Base-by-base conservation (phyloP, 345 rosid species). In the Salix viminalis region DNA sequence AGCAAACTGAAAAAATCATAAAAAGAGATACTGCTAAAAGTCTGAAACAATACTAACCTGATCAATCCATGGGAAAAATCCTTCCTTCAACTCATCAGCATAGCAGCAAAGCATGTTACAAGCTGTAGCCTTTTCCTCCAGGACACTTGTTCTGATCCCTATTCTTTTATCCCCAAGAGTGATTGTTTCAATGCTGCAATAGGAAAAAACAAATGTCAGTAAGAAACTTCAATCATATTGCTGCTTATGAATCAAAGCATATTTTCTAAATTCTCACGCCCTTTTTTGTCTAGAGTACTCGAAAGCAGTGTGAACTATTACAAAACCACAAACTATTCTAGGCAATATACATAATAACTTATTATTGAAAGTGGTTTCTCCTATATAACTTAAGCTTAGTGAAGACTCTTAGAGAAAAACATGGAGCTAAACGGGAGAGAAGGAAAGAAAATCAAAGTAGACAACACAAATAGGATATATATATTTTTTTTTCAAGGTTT, bases 21-120 rank as follows among this genome's bases (percentile, higher is more conserved):
- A n/a, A 11, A 74, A 1, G 52, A 67, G 58, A 24, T 46, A 54
- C n/a, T 32, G 39, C n/a, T 77, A 71, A 74, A 79, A 65, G 64
- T 65, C 34, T 52, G 15, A n/a, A 62, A 26, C 30, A 39, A 75
- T 70, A 69, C 82, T 15, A 82, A 93, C 98, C 95, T 93, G 95
- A 81, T 93, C 98, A 73, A 96, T 93, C 98, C 99, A 96, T 65
- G 99, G 99, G 74, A 88, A 96, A 79, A 96, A 96, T 73, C 97
- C 99, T 86, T 96, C 98, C 85, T 96, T 96, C 82, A 96, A 80
- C 86, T 96, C 98, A 83, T 96, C 98, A 36, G 97, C 99, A 87
- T 96, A 91, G 83, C 98, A 93, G 73, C 99, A 96, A 12, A 96
- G 84, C 99, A 95, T 93, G 86, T 93, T 93, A 78, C 99, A 96